Evolutionary conservation across 2,329 filamentous ascomycete genomes (phyloP).

Genomic region (Akanthomyces uredinophilus): DNA sequence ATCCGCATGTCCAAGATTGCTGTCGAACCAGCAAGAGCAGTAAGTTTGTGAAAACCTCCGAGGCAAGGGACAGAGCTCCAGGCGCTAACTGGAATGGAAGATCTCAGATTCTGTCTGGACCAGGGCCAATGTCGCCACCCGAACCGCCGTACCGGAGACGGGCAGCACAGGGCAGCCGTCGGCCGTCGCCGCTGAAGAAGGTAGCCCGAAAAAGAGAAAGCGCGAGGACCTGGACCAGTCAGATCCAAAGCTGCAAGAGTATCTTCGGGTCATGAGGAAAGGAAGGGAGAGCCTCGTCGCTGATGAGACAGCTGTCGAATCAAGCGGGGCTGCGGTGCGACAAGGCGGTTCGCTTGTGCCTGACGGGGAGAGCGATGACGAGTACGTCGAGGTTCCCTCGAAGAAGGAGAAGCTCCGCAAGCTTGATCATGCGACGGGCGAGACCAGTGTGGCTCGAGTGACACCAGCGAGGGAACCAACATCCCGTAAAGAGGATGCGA

Average conservation of each 20-base stretch:
- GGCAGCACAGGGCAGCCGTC: background rate
- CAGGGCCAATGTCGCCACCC: conserved; percentile 23
- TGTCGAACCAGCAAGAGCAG: conserved; percentile 81
- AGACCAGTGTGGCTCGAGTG: conserved; percentile 16
- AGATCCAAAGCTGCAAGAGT: conserved; percentile 82
- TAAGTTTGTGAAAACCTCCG: conserved; percentile 34
- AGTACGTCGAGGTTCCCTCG: conserved; percentile 63
- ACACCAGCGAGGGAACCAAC: background rate
- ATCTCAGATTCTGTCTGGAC: conserved; percentile 39
- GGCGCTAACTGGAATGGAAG: conserved; percentile 36
- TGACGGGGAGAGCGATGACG: conserved; percentile 63
- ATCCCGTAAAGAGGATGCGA: background rate
- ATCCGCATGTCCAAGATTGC: conserved; percentile 92
- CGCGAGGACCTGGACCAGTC: conserved; percentile 52
- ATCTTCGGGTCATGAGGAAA: conserved; percentile 73
- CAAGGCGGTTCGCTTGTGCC: conserved; percentile 33
- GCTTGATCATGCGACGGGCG: conserved; percentile 24
- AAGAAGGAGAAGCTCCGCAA: conserved; percentile 44
- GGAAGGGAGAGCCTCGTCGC: conserved; percentile 31
- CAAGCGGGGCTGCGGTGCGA: conserved; percentile 19
- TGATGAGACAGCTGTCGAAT: conserved; percentile 24
- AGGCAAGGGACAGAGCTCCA: background rate
- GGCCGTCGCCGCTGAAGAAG: conserved; percentile 25
- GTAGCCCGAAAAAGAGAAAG: conserved; percentile 62
- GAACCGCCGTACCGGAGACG: conserved; percentile 1